Percentiles rank a stretch among this genome's conserved stretches.
phyloP scores from a whole-genome alignment of 1,284 basidiomycete species.

The Anthracocystis walkeri region DNA sequence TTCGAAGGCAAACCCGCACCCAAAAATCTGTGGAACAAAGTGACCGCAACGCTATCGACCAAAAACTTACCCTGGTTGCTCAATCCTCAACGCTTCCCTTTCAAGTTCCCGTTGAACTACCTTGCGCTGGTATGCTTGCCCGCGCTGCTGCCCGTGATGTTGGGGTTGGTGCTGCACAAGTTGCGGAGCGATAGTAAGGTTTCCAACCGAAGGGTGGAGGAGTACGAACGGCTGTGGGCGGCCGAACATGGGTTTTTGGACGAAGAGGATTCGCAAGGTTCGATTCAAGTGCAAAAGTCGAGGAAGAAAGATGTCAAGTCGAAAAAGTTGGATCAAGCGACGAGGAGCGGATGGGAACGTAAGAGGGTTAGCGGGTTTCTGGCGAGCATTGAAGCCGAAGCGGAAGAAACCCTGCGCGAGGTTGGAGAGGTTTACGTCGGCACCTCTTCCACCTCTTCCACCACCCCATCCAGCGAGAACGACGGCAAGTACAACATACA shows the following conservation, averaged over 20 bases:
- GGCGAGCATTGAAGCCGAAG: conserved; percentile 18
- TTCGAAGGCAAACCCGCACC: not conserved
- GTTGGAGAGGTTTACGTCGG: conserved; percentile 30
- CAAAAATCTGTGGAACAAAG: not conserved
- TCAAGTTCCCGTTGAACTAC: conserved; percentile 59
- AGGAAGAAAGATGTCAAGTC: conserved; percentile 4
- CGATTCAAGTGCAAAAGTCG: not conserved
- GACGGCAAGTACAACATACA: conserved; percentile 1
- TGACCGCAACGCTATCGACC: not conserved
- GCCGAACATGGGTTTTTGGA: conserved; percentile 26
- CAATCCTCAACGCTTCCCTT: conserved; percentile 51
- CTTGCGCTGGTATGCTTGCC: conserved; percentile 44
- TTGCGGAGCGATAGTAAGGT: conserved; percentile 15
- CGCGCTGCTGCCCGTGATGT: conserved; percentile 47
- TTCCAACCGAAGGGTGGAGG: conserved; percentile 29
- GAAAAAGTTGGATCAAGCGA: conserved; percentile 13
- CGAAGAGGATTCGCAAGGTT: not conserved
- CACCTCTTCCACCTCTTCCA: not conserved
- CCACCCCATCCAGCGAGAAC: conserved; percentile 2
- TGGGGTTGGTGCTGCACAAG: conserved; percentile 48
- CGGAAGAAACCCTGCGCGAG: conserved; percentile 31
- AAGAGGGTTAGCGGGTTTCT: conserved; percentile 20
- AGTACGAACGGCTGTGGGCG: conserved; percentile 40
- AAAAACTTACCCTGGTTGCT: conserved; percentile 53
- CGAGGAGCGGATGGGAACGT: conserved; percentile 10